A percentile compares a stretch with the other conserved stretches of the same genome.
Conservation (phyloP, 2,329 filamentous ascomycete species). For the Shiraia sp. region DNA sequence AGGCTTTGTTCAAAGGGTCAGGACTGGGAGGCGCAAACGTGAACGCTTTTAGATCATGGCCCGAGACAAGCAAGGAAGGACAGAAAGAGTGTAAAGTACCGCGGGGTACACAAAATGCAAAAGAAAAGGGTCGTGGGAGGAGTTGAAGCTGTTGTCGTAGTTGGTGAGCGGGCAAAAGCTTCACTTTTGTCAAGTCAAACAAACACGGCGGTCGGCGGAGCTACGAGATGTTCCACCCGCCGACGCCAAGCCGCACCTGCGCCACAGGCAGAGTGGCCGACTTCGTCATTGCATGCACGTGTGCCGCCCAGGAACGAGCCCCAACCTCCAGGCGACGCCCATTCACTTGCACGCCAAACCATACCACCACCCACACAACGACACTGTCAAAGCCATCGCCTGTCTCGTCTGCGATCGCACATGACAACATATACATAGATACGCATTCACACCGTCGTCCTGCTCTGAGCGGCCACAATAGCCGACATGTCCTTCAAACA, state of each 20-base stretch:
- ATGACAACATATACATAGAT: neutral
- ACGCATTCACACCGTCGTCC: neutral
- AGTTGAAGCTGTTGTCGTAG: neutral
- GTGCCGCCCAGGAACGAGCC: constrained; percentile 8
- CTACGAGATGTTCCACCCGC: constrained; percentile 16
- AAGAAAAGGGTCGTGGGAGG: constrained; percentile 2
- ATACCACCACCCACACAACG: neutral
- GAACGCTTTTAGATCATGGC: constrained; percentile 5
- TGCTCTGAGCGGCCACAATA: neutral
- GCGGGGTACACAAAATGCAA: constrained; percentile 10
- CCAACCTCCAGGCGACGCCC: constrained; percentile 33
- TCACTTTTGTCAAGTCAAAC: constrained; percentile 30
- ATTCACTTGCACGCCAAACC: constrained; percentile 5
- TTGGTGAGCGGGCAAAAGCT: no score
- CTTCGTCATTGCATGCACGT: constrained; percentile 34
- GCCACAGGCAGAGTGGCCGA: constrained; percentile 19
- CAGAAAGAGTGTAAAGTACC: constrained; percentile 6
- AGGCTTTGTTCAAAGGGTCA: constrained; percentile 33
- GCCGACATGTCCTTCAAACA: constrained; percentile 85
- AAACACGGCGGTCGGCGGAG: constrained; percentile 25
- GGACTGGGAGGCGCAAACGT: neutral
- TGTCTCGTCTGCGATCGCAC: constrained; percentile 8
- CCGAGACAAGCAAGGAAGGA: constrained; percentile 6
- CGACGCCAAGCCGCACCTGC: constrained; percentile 11
- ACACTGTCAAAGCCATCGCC: neutral